Evolutionary conservation across 1,284 basidiomycete species (phyloP), one percentile per base, ranked within the genome.

Genomic region (Ceratobasidium sp.): DNA sequence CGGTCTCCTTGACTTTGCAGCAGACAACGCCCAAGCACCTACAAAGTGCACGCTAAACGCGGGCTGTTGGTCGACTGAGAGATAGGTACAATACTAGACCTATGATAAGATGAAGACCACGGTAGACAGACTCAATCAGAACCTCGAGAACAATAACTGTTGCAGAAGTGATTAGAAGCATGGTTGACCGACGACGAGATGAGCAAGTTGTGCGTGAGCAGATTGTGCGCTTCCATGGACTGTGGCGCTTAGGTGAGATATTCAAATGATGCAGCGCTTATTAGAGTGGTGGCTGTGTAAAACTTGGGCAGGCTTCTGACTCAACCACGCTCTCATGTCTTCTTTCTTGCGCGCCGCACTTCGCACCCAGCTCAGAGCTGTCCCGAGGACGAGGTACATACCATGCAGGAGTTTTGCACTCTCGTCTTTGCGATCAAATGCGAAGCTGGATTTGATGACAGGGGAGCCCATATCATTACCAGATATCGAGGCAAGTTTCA

Each of bases 391-490:
- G 8, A 9, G n/a, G 6, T 41, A 46, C 50, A 50, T 57, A 32
- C 50, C 28, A 52, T 54, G 38, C 26, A 57, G 66, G 32, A 9
- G 18, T 16, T 43, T 69, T n/a, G n/a, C 13, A 26, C 14, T 26
- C 16, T 69, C 66, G 26, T 23, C 23, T 13, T 21, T 50, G 1
- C 52, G 66, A 13, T 32, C 43, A 9, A 23, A 47, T n/a, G 43
- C 32, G 5, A 32, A 64, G 18, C 8, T 30, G 41, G 84, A 85
- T 77, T 77, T 81, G n/a, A 83, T 85, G 82, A 85, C 85, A 30
- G 84, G 85, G 46, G 84, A 85, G 76, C 78, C 80, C 73, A 82
- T 81, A 50, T 78, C 80, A 43, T 75, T 83, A 57, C 82, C 83
- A 0, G 84, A 85, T 77, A 82, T 85, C 71, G 83, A 85, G 76